phyloP scores from a whole-genome alignment of 345 rosid species.

The Citrus medica region DNA sequence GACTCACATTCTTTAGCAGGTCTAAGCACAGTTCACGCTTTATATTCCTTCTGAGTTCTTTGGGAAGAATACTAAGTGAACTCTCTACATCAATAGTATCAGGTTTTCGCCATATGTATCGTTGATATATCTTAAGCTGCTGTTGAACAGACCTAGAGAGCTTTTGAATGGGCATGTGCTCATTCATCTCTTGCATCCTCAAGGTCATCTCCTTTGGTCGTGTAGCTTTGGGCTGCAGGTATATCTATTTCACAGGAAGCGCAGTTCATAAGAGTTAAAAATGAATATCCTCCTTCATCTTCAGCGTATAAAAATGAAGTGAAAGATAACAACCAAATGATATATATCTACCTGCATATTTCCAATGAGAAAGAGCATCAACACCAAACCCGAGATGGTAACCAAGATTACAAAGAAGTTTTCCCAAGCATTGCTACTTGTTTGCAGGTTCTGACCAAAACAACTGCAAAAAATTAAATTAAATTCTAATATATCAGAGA shows the following conservation, averaged over 20 bases:
- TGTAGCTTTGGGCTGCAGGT: background rate
- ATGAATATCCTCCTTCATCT: too few relatives aligned
- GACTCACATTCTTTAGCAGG: background rate
- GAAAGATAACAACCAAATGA: background rate
- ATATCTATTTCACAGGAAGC: background rate
- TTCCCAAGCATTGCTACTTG: constrained; percentile 1
- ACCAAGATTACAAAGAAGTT: background rate
- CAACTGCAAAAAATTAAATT: background rate
- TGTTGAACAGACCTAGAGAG: background rate
- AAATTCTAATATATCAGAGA: too few relatives aligned
- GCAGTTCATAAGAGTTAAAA: background rate
- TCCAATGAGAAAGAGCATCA: constrained; percentile 4
- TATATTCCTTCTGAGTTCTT: background rate
- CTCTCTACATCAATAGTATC: background rate
- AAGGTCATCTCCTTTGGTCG: background rate
- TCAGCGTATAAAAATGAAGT: too few relatives aligned
- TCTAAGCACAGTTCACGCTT: background rate
- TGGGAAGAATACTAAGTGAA: constrained; percentile 5
- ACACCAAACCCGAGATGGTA: background rate
- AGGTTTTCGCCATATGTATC: background rate
- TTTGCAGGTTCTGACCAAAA: background rate
- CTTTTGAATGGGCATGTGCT: background rate
- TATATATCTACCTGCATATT: constrained; percentile 2
- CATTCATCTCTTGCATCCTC: background rate
- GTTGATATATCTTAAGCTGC: background rate